A percentile compares a stretch with the other conserved stretches of the same genome.
Conservation (phyloP, 192 early-diverging fungal genomes). For the Coemansia sp. region DNA sequence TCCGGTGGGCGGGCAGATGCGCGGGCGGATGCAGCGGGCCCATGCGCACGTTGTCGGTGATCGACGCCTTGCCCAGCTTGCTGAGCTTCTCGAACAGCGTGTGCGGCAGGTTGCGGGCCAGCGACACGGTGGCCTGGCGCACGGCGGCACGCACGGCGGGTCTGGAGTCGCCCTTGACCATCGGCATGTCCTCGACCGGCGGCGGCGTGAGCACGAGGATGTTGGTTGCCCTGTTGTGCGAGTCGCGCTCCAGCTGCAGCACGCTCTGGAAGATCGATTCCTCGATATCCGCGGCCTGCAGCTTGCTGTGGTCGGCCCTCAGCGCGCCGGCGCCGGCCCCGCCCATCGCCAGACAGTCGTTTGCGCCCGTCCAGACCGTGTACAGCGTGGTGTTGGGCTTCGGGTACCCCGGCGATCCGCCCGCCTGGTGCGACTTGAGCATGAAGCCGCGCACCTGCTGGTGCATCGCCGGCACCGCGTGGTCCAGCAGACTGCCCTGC, state of each 20-base stretch:
- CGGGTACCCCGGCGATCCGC: slow-evolving; percentile 15
- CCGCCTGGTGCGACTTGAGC: slow-evolving; percentile 39
- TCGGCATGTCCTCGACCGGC: slow-evolving; percentile 49
- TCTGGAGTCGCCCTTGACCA: slow-evolving; percentile 32
- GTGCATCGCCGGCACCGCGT: slow-evolving; percentile 34
- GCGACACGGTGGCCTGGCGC: slow-evolving; percentile 9
- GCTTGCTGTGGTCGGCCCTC: slow-evolving; percentile 15
- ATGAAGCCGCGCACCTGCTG: slow-evolving; percentile 55
- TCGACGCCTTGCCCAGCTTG: slow-evolving; percentile 15
- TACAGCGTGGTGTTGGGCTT: slow-evolving; percentile 42
- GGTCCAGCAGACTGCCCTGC: slow-evolving; percentile 37
- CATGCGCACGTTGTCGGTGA: slow-evolving; percentile 26
- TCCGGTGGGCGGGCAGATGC: slow-evolving; percentile 35
- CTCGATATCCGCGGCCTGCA: slow-evolving; percentile 16
- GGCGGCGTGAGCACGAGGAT: slow-evolving; percentile 47
- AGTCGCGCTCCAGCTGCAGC: slow-evolving; percentile 53
- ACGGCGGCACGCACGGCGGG: slow-evolving; percentile 14
- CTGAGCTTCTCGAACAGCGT: slow-evolving; percentile 27
- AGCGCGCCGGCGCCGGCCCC: slow-evolving; percentile 13
- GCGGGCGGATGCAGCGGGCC: slow-evolving; percentile 18
- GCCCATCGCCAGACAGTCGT: slow-evolving; percentile 39
- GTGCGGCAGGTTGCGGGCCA: slow-evolving; percentile 30
- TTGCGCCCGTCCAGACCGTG: slow-evolving; percentile 52
- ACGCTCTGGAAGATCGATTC: slow-evolving; percentile 46
- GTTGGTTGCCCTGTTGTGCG: slow-evolving; percentile 39